phyloP scores from a whole-genome alignment of 2,329 filamentous ascomycete genomes.

The Shiraia sp. region DNA sequence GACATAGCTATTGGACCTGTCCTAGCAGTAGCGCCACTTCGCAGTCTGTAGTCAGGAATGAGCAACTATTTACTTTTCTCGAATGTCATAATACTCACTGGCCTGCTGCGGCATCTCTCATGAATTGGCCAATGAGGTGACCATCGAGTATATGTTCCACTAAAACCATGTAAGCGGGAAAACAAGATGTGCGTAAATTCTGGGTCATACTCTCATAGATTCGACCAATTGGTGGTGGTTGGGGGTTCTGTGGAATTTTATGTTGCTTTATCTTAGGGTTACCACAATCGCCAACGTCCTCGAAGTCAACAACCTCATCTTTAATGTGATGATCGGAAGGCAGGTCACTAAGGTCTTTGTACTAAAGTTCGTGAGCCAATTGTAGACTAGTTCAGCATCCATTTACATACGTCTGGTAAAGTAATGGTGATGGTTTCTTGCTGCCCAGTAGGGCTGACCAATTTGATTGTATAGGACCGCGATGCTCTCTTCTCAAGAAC shows the following conservation, averaged over 20 bases:
- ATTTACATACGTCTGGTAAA: conserved; percentile 1
- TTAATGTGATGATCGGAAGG: neutral
- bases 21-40: conserved; percentile 5
- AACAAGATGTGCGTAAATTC: neutral
- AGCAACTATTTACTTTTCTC: neutral
- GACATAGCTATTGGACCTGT: conserved; percentile 6
- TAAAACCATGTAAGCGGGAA: conserved; percentile 1
- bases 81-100: neutral
- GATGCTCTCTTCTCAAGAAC: neutral
- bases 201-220: neutral
- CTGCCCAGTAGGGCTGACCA: neutral
- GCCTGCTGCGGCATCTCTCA: conserved; percentile 5
- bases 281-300: conserved; percentile 3
- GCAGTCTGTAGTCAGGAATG: conserved; percentile 2
- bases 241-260: no score
- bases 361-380: neutral
- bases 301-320: conserved; percentile 7
- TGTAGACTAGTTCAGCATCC: neutral
- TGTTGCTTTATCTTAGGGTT: conserved; percentile 1
- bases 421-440: neutral
- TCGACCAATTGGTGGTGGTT: neutral
- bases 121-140: conserved; percentile 5
- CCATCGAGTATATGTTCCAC: conserved; percentile 9
- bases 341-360: neutral
- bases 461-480: neutral